Base-by-base conservation (phyloP, 208 protist species). In the Trypanosoma boissoni region DNA sequence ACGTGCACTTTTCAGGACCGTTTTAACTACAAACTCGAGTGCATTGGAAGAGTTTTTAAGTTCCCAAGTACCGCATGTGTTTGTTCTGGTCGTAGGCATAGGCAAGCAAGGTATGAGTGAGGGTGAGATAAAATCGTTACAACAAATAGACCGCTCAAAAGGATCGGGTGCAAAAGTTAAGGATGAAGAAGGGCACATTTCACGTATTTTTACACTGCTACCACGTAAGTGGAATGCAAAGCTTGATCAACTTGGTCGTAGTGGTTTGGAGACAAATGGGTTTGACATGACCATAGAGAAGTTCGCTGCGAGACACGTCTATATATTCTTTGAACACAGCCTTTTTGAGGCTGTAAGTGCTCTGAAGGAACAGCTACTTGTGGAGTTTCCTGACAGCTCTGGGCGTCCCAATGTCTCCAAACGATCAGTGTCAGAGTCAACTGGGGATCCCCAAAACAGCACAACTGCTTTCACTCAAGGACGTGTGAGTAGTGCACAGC, bases 181-280 rank as follows among this genome's bases (percentile, higher is more conserved):
- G 3, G 1, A 10, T 14, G 32, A 50, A 31, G n/a, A 26, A 8
- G 6, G 37, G n/a, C n/a, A n/a, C 12, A n/a, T 48, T 4, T 32
- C n/a, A 2, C 39, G 0, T 48, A 34, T 20, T 1, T 55, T 48
- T 48, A 55, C 48, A 16, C 18, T 64, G 20, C 58, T 64, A 9
- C 36, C 58, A 48, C 23, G 10, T 4, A 32, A 39, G 26, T 64
- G 58, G 58, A 64, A 55, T 48, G 2, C 26, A 18, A 43, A n/a
- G 2, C 9, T 52, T 3, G 44, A 53, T 5, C 8, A 21, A 32
- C 3, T 12, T 14, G 28, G 5, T 18, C 2, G 10, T 3, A 23
- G 18, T 14, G 29, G 32, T 6, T 23, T n/a, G 32, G 20, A 2
- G 6, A 8, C 1, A 31, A 18, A 20, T 20, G 10, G 7, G 37